phyloP scores from a whole-genome alignment of 768 basidiomycete species.

The Coprinopsis cinerea region DNA sequence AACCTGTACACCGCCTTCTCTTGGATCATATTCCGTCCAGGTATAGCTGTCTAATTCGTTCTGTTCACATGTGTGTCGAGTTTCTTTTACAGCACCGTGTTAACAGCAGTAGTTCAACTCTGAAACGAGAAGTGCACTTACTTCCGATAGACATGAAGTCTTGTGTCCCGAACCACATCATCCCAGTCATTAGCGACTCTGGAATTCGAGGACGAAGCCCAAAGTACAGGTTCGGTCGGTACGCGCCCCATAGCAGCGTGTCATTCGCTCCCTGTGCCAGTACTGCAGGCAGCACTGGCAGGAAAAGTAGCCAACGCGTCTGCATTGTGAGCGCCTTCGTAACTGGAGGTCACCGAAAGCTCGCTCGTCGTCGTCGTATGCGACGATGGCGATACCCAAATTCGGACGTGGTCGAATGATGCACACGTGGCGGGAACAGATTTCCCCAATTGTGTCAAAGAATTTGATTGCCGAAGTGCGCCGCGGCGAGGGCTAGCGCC shows the following conservation, averaged over 20 bases:
- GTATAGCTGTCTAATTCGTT: slow-evolving; percentile 79
- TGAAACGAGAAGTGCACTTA: slow-evolving; percentile 29
- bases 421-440: slow-evolving; percentile 1
- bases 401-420: slow-evolving; percentile 5
- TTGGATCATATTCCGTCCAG: slow-evolving; percentile 83
- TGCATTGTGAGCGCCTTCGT: slow-evolving; percentile 28
- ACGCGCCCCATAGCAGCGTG: slow-evolving; percentile 77
- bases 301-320: slow-evolving; percentile 37
- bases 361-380: slow-evolving; percentile 4
- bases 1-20: slow-evolving; percentile 81
- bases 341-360: background rate
- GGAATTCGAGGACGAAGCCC: slow-evolving; percentile 82
- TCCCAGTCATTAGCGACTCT: slow-evolving; percentile 85
- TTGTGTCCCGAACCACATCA: slow-evolving; percentile 91
- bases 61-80: slow-evolving; percentile 87
- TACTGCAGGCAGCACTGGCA: slow-evolving; percentile 36
- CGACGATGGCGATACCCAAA: background rate
- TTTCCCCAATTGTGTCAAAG: background rate
- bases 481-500: no score
- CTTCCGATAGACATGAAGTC: slow-evolving; percentile 69
- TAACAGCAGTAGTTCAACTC: slow-evolving; percentile 5
- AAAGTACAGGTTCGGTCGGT: slow-evolving; percentile 93
- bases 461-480: no score
- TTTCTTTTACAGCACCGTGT: slow-evolving; percentile 48
- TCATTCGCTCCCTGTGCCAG: slow-evolving; percentile 37